Percentiles rank a stretch among this genome's conserved stretches.
These are phyloP conservation scores for Eutrema heterophyllum DNA, from an alignment of 345 rosid species.

Conservation along the genomic window DNA sequence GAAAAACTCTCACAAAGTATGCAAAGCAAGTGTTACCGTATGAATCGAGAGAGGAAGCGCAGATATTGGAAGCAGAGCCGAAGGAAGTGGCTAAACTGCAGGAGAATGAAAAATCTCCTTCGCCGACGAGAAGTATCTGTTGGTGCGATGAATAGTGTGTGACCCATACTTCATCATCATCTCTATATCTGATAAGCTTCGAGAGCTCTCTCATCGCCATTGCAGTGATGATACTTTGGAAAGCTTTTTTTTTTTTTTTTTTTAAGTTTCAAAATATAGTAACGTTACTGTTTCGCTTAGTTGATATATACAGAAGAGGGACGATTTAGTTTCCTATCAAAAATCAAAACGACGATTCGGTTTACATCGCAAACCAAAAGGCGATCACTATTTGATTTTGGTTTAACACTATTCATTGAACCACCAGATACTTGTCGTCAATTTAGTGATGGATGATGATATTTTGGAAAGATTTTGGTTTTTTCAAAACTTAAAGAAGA, in stretches of 20 bases:
- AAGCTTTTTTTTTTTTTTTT: not conserved
- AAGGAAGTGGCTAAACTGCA: slow-evolving; percentile 36
- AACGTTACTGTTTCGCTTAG: not conserved
- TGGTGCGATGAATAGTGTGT: slow-evolving; percentile 43
- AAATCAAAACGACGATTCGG: not conserved
- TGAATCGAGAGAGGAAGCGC: slow-evolving; percentile 52
- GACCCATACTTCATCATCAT: slow-evolving; percentile 29
- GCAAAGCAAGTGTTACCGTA: slow-evolving; percentile 27
- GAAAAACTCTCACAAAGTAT: not conserved
- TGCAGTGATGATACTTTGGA: not conserved
- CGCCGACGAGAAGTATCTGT: slow-evolving; percentile 49
- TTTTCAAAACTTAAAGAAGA: not conserved
- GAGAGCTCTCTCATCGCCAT: not conserved
- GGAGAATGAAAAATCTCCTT: slow-evolving; percentile 68
- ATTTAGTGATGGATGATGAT: not conserved
- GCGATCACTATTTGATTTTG: too few species aligned
- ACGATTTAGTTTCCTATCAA: not conserved
- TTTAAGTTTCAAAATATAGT: not conserved
- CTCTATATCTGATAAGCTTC: not conserved
- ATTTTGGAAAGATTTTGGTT: not conserved
- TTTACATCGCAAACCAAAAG: too few species aligned
- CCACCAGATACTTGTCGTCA: too few species aligned
- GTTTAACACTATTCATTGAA: too few species aligned
- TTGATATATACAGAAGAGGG: not conserved
- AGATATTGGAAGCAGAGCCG: slow-evolving; percentile 45